A percentile compares a stretch with the other conserved stretches of the same genome.
Evolutionary conservation across 768 basidiomycete species (phyloP).

Genomic region (Naganishia onofrii): DNA sequence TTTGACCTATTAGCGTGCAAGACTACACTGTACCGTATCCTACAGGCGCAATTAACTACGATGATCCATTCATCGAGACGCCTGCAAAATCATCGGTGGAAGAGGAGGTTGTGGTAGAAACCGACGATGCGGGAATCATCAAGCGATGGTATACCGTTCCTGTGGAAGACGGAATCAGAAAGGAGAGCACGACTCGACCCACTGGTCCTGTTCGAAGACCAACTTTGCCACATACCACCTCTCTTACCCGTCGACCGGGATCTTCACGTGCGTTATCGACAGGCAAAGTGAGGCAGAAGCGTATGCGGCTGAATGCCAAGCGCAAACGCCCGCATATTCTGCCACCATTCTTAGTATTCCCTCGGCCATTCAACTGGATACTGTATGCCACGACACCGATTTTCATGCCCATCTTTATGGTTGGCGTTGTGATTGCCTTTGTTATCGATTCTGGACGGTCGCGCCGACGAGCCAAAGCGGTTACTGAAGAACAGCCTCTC

Average conservation of each 20-base stretch:
- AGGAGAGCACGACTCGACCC: neutral
- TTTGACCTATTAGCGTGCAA: constrained; percentile 15
- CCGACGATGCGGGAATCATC: constrained; percentile 21
- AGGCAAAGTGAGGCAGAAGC: neutral
- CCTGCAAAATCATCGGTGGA: neutral
- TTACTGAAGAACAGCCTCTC: neutral
- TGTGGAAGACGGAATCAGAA: neutral
- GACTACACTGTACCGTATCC: constrained; percentile 27
- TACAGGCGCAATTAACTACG: constrained; percentile 28
- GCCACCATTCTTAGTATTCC: constrained; percentile 28
- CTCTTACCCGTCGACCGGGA: neutral
- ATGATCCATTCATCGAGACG: constrained; percentile 26
- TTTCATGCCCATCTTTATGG: constrained; percentile 29
- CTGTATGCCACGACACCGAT: constrained; percentile 22
- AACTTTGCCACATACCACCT: neutral
- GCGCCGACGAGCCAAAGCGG: neutral
- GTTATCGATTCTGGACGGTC: constrained; percentile 16
- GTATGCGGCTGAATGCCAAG: constrained; percentile 14
- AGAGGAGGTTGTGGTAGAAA: constrained; percentile 27
- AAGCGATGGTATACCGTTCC: constrained; percentile 27
- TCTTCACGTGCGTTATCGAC: constrained; percentile 5
- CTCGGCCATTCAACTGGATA: constrained; percentile 28
- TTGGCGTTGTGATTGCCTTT: constrained; percentile 7
- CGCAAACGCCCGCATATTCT: constrained; percentile 3
- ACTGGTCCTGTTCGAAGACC: neutral